Evolutionary conservation across 805 yeast genomes (phyloP), one percentile per base, ranked within the genome.

Genomic region (Wickerhamiella brachini): DNA sequence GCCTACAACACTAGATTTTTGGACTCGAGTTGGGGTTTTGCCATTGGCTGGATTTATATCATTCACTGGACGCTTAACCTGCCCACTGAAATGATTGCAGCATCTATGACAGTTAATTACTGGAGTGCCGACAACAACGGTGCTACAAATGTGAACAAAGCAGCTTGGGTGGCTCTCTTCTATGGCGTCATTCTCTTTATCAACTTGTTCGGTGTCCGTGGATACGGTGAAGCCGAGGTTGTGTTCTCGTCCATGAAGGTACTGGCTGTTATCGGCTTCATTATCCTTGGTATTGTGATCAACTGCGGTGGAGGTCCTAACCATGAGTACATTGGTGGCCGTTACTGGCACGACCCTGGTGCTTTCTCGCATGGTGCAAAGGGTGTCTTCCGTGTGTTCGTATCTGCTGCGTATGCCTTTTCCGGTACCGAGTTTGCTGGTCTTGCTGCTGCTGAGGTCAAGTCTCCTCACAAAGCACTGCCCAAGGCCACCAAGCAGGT

Each of bases 401-500:
- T 80, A 45, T 77, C 82, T 41, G 83, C 86, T 17, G 81, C 76
- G 1, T 81, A 83, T 63, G 76, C 87, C 10, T 83, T 78, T 60
- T 80, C 85, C 39, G 90, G 90, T 54, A 76, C 84, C 15, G 93
- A 84, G 65, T 71, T 84, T 57, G 77, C 77, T 31, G 85, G 86
- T 43, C 70, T 84, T 45, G 83, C 88, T 9, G 82, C 88, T 22
- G 87, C 89, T 5, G 93, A 85, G 65, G 72, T 85, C 31, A 75
- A 68, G 44, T 76, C 83, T 63, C 88, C 90, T 46, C 72, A 84
- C 58, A 73, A 72, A 53, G 68, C 83, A 2, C 73, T 83, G 50
- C 90, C 90, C 37, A 73, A 76, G 47, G 88, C 90, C 44, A 79
- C 83, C 51, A 85, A 84, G 66, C 88, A 85, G 67, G 85, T 83